phyloP scores from a whole-genome alignment of 176 grass and related monocot species.

The Eragrostis curvula region DNA sequence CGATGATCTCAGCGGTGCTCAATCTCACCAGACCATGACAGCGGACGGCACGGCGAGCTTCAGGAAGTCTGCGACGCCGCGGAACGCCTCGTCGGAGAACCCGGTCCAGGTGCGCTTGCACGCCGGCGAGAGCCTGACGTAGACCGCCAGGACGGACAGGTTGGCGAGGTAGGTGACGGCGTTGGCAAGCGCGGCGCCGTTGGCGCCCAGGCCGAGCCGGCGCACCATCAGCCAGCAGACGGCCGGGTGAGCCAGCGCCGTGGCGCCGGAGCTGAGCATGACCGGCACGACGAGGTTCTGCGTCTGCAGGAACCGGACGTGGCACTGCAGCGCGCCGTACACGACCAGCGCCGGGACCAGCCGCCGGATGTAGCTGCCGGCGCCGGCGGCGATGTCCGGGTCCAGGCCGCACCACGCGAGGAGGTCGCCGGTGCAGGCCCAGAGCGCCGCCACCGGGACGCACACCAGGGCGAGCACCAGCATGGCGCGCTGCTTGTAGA shows the following conservation, averaged over 20 bases:
- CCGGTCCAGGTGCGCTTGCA: slow-evolving; percentile 45
- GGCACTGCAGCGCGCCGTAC: slow-evolving; percentile 46
- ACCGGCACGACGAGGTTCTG: slow-evolving; percentile 45
- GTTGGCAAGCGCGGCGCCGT: slow-evolving; percentile 40
- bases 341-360: slow-evolving; percentile 41
- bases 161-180: slow-evolving; percentile 40
- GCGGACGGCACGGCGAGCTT: slow-evolving; percentile 49
- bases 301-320: slow-evolving; percentile 40
- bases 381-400: slow-evolving; percentile 33
- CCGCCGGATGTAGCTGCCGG: slow-evolving; percentile 37
- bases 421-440: slow-evolving; percentile 33
- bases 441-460: slow-evolving; percentile 30
- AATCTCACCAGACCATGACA: slow-evolving; percentile 59
- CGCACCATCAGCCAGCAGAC: slow-evolving; percentile 61
- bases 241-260: slow-evolving; percentile 28
- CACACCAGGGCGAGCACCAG: slow-evolving; percentile 36
- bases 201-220: slow-evolving; percentile 25
- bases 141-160: slow-evolving; percentile 19
- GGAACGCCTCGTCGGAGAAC: slow-evolving; percentile 54
- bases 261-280: slow-evolving; percentile 37
- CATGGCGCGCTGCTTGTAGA: slow-evolving; percentile 55
- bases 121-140: slow-evolving; percentile 43
- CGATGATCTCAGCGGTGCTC: neutral
- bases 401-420: slow-evolving; percentile 48
- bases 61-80: slow-evolving; percentile 35